A percentile compares a stretch with the other conserved stretches of the same genome.
phyloP scores from a whole-genome alignment of 495 filamentous ascomycete genomes.

The Coniosporium apollinis region DNA sequence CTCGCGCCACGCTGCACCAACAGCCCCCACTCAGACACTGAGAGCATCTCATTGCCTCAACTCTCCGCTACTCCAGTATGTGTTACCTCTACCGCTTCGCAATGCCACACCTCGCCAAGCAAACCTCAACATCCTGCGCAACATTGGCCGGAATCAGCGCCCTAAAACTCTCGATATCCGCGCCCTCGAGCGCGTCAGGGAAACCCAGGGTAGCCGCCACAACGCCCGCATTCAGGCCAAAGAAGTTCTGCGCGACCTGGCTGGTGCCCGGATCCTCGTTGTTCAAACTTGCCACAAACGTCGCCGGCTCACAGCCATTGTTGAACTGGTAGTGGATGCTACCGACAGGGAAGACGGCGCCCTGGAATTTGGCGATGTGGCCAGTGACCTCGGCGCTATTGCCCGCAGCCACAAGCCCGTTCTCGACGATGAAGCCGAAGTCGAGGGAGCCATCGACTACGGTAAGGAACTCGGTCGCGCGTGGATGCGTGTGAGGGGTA shows the following conservation, averaged over 20 bases:
- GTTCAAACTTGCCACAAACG: constrained; percentile 32
- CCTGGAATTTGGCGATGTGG: constrained; percentile 24
- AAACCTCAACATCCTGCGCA: constrained; percentile 30
- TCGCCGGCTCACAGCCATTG: constrained; percentile 29
- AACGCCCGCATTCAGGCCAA: constrained; percentile 27
- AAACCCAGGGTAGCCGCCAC: constrained; percentile 28
- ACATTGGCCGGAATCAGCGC: constrained; percentile 28
- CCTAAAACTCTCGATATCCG: constrained; percentile 29
- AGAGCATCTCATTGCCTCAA: no score
- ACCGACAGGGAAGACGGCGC: constrained; percentile 33
- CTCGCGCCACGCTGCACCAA: no score
- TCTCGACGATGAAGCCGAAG: constrained; percentile 34
- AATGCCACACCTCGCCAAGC: constrained; percentile 26
- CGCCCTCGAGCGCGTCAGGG: constrained; percentile 24
- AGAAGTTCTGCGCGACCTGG: constrained; percentile 33
- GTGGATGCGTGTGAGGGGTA: constrained; percentile 32
- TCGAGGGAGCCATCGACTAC: constrained; percentile 27
- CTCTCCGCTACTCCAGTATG: no score
- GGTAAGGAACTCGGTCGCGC: constrained; percentile 29
- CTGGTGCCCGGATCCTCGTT: constrained; percentile 33
- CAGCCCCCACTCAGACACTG: no score
- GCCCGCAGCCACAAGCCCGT: constrained; percentile 21
- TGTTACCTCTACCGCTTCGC: background rate
- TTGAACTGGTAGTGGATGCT: constrained; percentile 38
- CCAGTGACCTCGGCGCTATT: constrained; percentile 17